A percentile compares a stretch with the other conserved stretches of the same genome.
phyloP scores from a whole-genome alignment of 2,329 filamentous ascomycete species.

The Arthrobotrys conoides region DNA sequence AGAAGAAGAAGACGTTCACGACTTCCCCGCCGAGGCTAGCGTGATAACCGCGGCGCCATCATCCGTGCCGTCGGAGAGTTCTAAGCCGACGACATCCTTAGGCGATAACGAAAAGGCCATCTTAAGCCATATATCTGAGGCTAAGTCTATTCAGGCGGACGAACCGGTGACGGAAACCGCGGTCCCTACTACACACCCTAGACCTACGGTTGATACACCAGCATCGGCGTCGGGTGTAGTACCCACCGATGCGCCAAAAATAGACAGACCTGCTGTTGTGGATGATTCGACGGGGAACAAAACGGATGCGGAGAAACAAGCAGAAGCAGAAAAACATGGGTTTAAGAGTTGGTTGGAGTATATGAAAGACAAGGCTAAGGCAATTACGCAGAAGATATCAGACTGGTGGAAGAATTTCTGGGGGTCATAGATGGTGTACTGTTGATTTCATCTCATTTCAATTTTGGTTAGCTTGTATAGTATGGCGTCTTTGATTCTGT shows the following conservation, averaged over 20 bases:
- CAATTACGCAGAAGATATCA: conserved; percentile 62
- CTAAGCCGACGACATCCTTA: conserved; percentile 46
- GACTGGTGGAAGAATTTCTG: conserved; percentile 63
- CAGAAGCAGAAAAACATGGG: conserved; percentile 55
- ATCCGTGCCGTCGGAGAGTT: conserved; percentile 27
- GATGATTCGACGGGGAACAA: conserved; percentile 48
- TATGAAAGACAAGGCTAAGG: conserved; percentile 62
- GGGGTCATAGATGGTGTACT: conserved; percentile 49
- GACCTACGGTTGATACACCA: conserved; percentile 38
- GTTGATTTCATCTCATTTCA: conserved; percentile 1
- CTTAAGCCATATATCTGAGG: conserved; percentile 56
- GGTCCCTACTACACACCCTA: conserved; percentile 23
- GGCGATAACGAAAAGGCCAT: conserved; percentile 51
- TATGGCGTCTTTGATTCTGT: conserved; percentile 15
- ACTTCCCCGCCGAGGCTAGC: conserved; percentile 49
- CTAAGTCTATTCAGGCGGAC: conserved; percentile 55
- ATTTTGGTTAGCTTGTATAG: conserved; percentile 19
- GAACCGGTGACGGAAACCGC: conserved; percentile 40
- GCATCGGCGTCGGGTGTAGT: conserved; percentile 15
- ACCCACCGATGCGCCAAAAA: conserved; percentile 32
- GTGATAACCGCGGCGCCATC: conserved; percentile 20
- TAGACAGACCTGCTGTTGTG: conserved; percentile 26
- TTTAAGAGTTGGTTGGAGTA: conserved; percentile 63
- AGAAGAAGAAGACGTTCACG: conserved; percentile 34
- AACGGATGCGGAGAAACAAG: conserved; percentile 56